phyloP scores from a whole-genome alignment of 2,329 filamentous ascomycete genomes.

The Epichloe baconii region DNA sequence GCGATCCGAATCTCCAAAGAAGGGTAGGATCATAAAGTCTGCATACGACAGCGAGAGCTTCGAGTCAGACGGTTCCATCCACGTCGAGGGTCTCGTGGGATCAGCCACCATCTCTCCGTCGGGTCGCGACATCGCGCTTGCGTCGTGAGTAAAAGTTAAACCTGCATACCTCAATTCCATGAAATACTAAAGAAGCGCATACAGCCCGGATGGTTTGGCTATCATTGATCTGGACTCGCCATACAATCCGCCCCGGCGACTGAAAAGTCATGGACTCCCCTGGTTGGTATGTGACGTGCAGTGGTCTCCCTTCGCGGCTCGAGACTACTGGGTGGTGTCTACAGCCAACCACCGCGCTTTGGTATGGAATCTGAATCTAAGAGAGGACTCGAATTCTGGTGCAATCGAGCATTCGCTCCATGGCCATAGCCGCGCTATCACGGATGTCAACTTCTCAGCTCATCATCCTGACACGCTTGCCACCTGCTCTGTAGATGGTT shows the following conservation, averaged over 20 bases:
- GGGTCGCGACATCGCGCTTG: conserved; percentile 79
- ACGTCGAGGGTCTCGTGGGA: conserved; percentile 68
- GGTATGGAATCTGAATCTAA: conserved; percentile 80
- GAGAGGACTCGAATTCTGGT: conserved; percentile 55
- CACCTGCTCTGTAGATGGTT: conserved; percentile 86
- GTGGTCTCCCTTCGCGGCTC: conserved; percentile 84
- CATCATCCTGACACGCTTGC: conserved; percentile 82
- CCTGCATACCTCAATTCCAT: conserved; percentile 12
- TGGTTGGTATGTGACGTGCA: conserved; percentile 95
- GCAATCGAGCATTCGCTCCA: conserved; percentile 80
- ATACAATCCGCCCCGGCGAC: conserved; percentile 71
- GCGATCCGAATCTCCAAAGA: conserved; percentile 33
- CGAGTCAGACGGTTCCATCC: conserved; percentile 70
- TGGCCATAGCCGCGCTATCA: conserved; percentile 74
- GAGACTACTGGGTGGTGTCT: conserved; percentile 87
- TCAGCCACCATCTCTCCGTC: conserved; percentile 89
- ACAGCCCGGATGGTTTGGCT: conserved; percentile 67
- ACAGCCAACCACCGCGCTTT: conserved; percentile 90
- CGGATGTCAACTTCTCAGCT: conserved; percentile 91
- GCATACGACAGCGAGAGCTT: conserved; percentile 82
- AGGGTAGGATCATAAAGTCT: conserved; percentile 47
- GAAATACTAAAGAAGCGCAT: neutral
- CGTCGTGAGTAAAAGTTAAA: conserved; percentile 42
- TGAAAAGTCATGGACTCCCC: conserved; percentile 71
- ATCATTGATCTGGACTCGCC: conserved; percentile 88